These are phyloP conservation scores for Symbiodinium natans DNA, from an alignment of 73 alveolate species.

Conservation along the genomic window DNA sequence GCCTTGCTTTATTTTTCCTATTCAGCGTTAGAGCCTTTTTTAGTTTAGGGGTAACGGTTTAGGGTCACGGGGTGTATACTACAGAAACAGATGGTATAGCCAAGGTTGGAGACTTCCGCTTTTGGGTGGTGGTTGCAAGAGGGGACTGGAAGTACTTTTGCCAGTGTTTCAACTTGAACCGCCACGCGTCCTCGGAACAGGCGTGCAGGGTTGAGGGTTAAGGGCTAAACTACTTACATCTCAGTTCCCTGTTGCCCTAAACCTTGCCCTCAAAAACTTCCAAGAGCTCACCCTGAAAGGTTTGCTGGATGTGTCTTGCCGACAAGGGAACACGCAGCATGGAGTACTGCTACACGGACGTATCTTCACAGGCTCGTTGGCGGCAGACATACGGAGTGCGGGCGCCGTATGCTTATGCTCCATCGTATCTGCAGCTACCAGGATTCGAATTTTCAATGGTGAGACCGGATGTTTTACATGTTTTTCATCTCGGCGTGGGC, in stretches of 20 bases:
- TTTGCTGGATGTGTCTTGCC: background rate
- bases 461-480: background rate
- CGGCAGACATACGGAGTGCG: background rate
- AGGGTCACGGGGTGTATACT: too few relatives aligned
- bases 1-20: too few relatives aligned
- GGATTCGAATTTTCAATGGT: background rate
- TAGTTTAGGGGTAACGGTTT: too few relatives aligned
- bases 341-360: background rate
- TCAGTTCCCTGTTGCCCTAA: too few relatives aligned
- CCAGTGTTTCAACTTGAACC: background rate
- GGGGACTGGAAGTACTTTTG: slow-evolving; percentile 29
- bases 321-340: background rate
- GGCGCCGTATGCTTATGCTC: background rate
- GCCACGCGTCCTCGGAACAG: background rate
- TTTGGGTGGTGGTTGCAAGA: background rate
- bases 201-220: background rate
- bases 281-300: too few relatives aligned
- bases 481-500: background rate
- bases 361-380: background rate
- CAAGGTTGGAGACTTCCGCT: background rate
- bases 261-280: too few relatives aligned
- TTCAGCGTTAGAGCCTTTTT: too few relatives aligned
- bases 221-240: too few relatives aligned
- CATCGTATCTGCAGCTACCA: background rate
- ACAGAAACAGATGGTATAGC: too few relatives aligned